Evolutionary conservation across 768 basidiomycete species (phyloP), one percentile per base, ranked within the genome.

Genomic region (Crucibulum laeve): DNA sequence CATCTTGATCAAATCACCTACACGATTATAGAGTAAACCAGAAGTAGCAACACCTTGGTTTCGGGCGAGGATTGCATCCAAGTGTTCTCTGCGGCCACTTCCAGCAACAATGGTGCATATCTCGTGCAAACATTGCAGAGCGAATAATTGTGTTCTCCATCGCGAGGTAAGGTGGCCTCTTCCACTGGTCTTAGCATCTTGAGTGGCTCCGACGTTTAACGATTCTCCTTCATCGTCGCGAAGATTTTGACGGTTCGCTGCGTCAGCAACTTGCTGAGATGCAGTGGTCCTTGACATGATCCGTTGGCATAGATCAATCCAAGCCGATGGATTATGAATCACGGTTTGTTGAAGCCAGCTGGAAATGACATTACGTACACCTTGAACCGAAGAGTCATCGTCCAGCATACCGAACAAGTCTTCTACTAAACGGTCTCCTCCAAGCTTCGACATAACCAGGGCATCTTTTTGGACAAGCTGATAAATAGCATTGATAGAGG

Each of bases 381-480:
- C 96, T 50, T 95, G 87, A 13, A 97, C 87, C 2, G 85, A 88
- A 0, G 93, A 85, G 57, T 96, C 92, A 52, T 92, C 93, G 56
- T 99, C 95, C 33, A 99, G 68, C 79, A 98, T 87, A 1, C 86
- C 86, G 57, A 99, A 98, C 4, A 99, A 71, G 47, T 96, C 91
- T 55, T 95, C 91, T 1, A 98, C 96, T 4, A 99, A 75, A 18
- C 78, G 79, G 64, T 98, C 95, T 2, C 96, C 96, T 14, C 95
- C 96, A 0, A 98, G 66, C 55, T 87, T 89, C 5, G 92, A 95
- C 77, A 98, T 90, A 2, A 83, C 72, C 11, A 93, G 63, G 0
- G 93, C 95, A 64, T 98, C 93, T 51, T 89, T 86, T 63, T 97
- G 96, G 1, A 98, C 92, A 21, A 98, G 87, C 55, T 97, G 94